A percentile compares a stretch with the other conserved stretches of the same genome.
Evolutionary conservation across 148 eudicot species (phyloP).

Genomic region (Camellia japonica): DNA sequence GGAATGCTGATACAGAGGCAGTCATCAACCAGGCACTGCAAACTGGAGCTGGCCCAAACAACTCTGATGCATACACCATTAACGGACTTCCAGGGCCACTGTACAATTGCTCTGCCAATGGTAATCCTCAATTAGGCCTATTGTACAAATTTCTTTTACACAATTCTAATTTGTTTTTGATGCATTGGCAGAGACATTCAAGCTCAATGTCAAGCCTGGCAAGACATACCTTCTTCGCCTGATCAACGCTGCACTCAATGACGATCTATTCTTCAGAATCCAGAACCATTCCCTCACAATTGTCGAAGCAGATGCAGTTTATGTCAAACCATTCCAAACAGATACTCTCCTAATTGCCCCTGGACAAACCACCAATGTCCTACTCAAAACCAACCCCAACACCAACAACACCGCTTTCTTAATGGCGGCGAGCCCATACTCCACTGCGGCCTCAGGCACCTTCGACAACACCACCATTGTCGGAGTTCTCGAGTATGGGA

Average conservation of each 20-base stretch:
- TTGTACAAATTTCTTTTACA: too few relatives aligned
- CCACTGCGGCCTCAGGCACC: conserved; percentile 51
- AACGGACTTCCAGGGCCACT: conserved; percentile 63
- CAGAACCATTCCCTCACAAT: conserved; percentile 61
- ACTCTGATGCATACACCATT: conserved; percentile 58
- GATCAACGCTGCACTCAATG: conserved; percentile 79
- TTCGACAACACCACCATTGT: conserved; percentile 64
- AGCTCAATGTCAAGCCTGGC: conserved; percentile 62
- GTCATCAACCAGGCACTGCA: conserved; percentile 56
- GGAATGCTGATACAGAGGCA: conserved; percentile 55
- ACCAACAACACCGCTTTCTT: conserved; percentile 36
- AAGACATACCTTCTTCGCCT: conserved; percentile 61
- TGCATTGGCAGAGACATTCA: conserved; percentile 40
- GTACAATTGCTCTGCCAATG: conserved; percentile 58
- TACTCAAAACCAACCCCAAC: conserved; percentile 47
- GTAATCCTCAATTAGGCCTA: conserved; percentile 18
- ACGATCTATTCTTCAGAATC: conserved; percentile 66
- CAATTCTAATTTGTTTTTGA: background rate
- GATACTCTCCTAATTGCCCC: conserved; percentile 46
- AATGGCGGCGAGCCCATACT: conserved; percentile 67
- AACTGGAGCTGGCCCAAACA: conserved; percentile 57
- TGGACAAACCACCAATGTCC: conserved; percentile 72
- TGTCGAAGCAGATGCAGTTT: conserved; percentile 64
- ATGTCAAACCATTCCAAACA: conserved; percentile 59
- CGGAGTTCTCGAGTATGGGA: conserved; percentile 51